A percentile compares a stretch with the other conserved stretches of the same genome.
These are phyloP conservation scores for Phytophthora cryptogea DNA, from an alignment of 352 stramenopile species.

Conservation along the genomic window DNA sequence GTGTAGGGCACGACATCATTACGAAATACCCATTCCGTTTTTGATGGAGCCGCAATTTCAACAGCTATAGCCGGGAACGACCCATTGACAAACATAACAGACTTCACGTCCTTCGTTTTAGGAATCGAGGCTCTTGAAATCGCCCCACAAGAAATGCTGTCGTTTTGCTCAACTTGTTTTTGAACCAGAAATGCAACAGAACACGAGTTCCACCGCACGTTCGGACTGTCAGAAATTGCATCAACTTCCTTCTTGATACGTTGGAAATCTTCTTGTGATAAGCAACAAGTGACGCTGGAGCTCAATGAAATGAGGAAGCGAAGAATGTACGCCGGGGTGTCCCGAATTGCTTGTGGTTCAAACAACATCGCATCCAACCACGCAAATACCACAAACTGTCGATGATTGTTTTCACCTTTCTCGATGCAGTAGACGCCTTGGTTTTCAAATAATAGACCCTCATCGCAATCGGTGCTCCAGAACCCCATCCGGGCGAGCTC, in stretches of 20 bases:
- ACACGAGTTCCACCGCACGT: conserved; percentile 21
- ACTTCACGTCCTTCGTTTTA: not conserved
- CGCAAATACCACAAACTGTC: conserved; percentile 51
- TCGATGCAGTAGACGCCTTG: conserved; percentile 61
- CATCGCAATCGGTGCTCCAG: conserved; percentile 42
- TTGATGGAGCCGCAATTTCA: conserved; percentile 17
- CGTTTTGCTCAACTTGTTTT: conserved; percentile 45
- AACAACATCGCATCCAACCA: conserved; percentile 53
- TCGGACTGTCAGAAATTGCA: conserved; percentile 2
- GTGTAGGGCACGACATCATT: not conserved
- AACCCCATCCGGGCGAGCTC: conserved; percentile 40
- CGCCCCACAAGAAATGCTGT: conserved; percentile 29
- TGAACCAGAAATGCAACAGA: conserved; percentile 45
- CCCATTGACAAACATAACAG: conserved; percentile 17
- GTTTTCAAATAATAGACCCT: conserved; percentile 28
- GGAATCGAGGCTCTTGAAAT: conserved; percentile 7
- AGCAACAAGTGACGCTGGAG: conserved; percentile 29
- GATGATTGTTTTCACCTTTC: not conserved
- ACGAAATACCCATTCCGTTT: conserved; percentile 7
- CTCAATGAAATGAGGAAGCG: conserved; percentile 41
- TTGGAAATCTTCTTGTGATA: conserved; percentile 22
- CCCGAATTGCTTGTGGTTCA: conserved; percentile 38
- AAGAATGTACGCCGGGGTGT: conserved; percentile 62
- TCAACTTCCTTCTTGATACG: conserved; percentile 21
- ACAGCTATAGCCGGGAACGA: conserved; percentile 17